Base-by-base conservation (phyloP, 768 basidiomycete species). In the Zangia roseola region DNA sequence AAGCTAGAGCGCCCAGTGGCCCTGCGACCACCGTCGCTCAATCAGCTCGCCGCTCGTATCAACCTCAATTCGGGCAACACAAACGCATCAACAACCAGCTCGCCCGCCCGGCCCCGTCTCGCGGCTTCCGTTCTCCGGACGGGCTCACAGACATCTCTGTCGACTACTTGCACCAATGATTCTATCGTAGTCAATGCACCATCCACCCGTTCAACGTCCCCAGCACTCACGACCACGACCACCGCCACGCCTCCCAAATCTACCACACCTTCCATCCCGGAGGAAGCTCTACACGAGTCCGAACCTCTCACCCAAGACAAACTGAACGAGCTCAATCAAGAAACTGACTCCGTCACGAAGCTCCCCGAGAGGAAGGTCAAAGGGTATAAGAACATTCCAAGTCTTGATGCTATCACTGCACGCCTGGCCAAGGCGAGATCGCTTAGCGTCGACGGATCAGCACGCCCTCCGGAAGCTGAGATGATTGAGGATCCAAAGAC, bases 361-460 rank as follows among this genome's bases (percentile, higher is more conserved):
- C 59, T 3, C 17, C 36, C 26, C 24, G 70, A 71, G 65, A 68
- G 65, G 55, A 78, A 75, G 67, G 59, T 71, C 46, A 69, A 71
- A 31, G 90, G 90, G 20, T 92, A 90, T 70, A 92, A 91, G 82
- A 91, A 91, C 61, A 87, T 92, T 37, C 91, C 91, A 13, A 83
- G 80, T 53, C 79, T 93, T 45, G 89, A 91, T 61, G 88, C 86
- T 24, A 92, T 93, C 71, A 88, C 90, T 1, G 86, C 85, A 26
- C 81, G 86, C 31, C 71, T 91, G 49, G 86, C 83, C 44, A 86
- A 86, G 70, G 74, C 84, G 24, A 74, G 85, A 45, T 74, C 82
- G 30, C 75, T 91, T 43, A 75, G 72, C 54, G 55, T 78, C 38
- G 78, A 80, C 45, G 77, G 87, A 14, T 80, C 82, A 5, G 72